A percentile compares a stretch with the other conserved stretches of the same genome.
These are phyloP conservation scores for Rhizoctonia solani DNA, from an alignment of 1,284 basidiomycete species.

Conservation along the genomic window DNA sequence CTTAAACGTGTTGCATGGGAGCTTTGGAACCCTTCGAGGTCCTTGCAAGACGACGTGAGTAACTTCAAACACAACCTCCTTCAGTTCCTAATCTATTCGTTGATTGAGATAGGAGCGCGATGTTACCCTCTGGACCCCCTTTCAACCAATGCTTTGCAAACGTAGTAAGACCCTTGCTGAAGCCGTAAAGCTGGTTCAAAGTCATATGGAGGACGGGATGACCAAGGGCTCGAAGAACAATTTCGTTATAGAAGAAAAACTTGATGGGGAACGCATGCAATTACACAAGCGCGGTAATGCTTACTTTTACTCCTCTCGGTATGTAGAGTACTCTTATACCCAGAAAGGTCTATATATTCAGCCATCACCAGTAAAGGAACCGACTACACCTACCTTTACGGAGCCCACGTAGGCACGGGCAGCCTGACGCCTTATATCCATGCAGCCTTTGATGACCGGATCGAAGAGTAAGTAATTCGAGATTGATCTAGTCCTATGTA, in stretches of 20 bases:
- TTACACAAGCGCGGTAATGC: constrained; percentile 86
- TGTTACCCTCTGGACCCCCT: constrained; percentile 78
- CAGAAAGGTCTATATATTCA: background rate
- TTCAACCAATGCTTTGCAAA: constrained; percentile 92
- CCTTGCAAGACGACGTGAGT: constrained; percentile 54
- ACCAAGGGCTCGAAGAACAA: constrained; percentile 39
- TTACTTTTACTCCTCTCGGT: constrained; percentile 91
- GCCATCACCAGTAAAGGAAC: constrained; percentile 78
- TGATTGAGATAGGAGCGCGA: constrained; percentile 65
- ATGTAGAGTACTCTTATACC: constrained; percentile 27
- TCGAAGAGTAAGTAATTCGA: constrained; percentile 69
- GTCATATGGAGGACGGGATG: constrained; percentile 45
- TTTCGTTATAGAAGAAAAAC: constrained; percentile 93
- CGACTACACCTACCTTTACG: constrained; percentile 92
- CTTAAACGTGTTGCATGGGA: constrained; percentile 88
- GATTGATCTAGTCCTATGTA: background rate
- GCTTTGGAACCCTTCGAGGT: constrained; percentile 64
- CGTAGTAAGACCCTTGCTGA: constrained; percentile 77
- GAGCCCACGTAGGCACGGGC: constrained; percentile 75
- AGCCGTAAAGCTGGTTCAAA: constrained; percentile 80
- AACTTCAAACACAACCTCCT: background rate
- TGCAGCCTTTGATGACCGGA: constrained; percentile 68
- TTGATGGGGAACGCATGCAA: constrained; percentile 94
- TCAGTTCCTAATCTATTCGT: background rate
- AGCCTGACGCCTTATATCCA: constrained; percentile 86